phyloP scores from a whole-genome alignment of 164 flowering plant genomes.

The Warburgia ugandensis region DNA sequence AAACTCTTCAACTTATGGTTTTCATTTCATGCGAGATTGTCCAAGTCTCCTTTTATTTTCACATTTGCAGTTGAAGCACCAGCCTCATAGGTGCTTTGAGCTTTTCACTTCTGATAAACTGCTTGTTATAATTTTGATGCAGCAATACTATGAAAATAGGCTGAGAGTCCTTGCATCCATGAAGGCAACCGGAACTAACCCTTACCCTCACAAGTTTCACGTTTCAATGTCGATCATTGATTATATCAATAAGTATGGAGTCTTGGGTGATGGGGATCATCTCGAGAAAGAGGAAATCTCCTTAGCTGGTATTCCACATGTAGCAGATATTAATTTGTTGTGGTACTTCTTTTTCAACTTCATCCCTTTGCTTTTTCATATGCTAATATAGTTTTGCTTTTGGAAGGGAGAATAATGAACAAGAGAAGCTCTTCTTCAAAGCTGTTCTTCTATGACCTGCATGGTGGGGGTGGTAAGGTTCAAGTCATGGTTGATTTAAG shows the following conservation, averaged over 20 bases:
- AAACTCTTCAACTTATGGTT: no score
- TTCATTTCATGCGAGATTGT: no score
- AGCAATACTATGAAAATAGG: conserved; percentile 94
- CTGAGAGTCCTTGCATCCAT: conserved; percentile 46
- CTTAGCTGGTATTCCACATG: conserved; percentile 54
- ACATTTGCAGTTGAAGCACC: no score
- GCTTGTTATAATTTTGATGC: conserved; percentile 28
- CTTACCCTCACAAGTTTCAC: conserved; percentile 86
- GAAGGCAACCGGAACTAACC: conserved; percentile 57
- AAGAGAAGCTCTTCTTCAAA: conserved; percentile 79
- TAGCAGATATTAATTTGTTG: neutral
- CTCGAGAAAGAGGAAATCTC: conserved; percentile 48
- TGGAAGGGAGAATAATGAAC: conserved; percentile 74
- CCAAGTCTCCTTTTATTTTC: no score
- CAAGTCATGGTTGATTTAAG: conserved; percentile 94
- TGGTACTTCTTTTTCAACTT: neutral
- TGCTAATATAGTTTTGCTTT: no score
- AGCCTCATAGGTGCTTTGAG: no score
- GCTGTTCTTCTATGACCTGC: conserved; percentile 85
- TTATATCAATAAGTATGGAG: conserved; percentile 47
- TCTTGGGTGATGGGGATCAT: conserved; percentile 54
- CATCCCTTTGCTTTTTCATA: no score
- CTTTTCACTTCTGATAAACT: no score
- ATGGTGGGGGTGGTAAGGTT: conserved; percentile 64
- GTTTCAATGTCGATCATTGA: conserved; percentile 51